Conservation (phyloP, 805 yeast species). For the Starmerella stellata region DNA sequence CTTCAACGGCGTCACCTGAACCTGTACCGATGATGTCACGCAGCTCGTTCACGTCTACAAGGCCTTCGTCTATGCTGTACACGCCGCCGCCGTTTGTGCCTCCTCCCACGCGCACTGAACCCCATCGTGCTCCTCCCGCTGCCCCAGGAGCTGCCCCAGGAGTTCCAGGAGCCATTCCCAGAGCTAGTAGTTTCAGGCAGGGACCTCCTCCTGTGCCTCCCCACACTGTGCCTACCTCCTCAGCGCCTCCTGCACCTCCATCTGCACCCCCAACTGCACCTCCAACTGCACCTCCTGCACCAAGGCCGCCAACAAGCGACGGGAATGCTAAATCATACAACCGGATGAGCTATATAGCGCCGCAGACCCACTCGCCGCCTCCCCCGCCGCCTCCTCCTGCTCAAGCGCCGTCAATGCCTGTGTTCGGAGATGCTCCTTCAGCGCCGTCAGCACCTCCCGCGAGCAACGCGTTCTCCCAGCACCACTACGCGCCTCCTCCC, state of each 20-base stretch:
- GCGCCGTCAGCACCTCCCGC: conserved; percentile 4
- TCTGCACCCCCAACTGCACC: conserved; percentile 4
- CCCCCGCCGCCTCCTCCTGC: not conserved
- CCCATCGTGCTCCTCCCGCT: conserved; percentile 6
- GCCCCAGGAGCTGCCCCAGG: conserved; percentile 9
- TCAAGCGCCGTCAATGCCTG: not conserved
- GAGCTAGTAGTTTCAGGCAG: too few species aligned
- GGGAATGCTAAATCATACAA: too few species aligned
- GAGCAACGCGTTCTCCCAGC: conserved; percentile 3
- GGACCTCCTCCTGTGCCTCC: conserved; percentile 11
- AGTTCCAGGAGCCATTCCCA: conserved; percentile 10
- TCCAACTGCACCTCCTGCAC: conserved; percentile 1
- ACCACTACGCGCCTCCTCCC: conserved; percentile 1
- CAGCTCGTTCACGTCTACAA: too few species aligned
- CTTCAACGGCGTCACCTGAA: too few species aligned
- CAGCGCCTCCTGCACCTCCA: conserved; percentile 12
- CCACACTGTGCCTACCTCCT: conserved; percentile 9
- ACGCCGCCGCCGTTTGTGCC: conserved; percentile 13
- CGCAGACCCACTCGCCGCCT: not conserved
- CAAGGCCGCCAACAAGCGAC: too few species aligned
- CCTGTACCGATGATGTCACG: too few species aligned
- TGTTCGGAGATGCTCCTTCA: conserved; percentile 1
- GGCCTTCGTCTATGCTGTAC: conserved; percentile 5
- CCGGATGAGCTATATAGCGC: too few species aligned
- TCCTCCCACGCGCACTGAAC: not conserved